These are phyloP conservation scores for Streptanthus diversifolius DNA, from an alignment of 345 rosid genomes.

Conservation along the genomic window DNA sequence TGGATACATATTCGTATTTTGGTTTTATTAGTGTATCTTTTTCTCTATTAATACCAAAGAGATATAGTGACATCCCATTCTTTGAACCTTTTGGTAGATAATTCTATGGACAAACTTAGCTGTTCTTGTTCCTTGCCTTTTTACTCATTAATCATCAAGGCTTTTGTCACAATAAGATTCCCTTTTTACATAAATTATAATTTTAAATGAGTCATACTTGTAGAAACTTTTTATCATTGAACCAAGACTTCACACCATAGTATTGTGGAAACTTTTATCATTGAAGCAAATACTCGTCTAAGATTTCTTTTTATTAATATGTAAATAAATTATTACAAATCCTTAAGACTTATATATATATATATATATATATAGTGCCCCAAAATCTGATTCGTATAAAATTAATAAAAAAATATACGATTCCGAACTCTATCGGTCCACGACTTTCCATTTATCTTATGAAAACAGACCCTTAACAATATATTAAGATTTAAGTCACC, in stretches of 20 bases:
- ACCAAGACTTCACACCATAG: background rate
- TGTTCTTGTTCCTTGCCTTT: conserved; percentile 25
- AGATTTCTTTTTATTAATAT: background rate
- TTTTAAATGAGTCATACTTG: background rate
- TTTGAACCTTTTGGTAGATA: conserved; percentile 27
- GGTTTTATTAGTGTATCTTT: conserved; percentile 16
- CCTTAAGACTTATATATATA: background rate
- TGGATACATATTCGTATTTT: background rate
- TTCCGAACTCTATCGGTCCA: background rate
- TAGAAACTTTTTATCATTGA: background rate
- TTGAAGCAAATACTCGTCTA: background rate
- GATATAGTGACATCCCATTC: conserved; percentile 13
- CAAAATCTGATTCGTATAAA: too few species aligned
- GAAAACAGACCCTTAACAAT: background rate
- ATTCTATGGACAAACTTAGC: conserved; percentile 18
- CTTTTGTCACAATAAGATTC: conserved; percentile 10
- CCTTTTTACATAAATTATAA: background rate
- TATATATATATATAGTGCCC: too few species aligned
- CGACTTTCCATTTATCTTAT: background rate
- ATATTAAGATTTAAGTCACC: background rate
- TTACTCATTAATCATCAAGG: conserved; percentile 23
- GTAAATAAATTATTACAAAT: background rate
- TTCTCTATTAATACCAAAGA: background rate
- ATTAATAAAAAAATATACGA: background rate
- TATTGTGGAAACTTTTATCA: too few species aligned